Conservation (phyloP, 106 monocot species). For the Ottelia alismoides region DNA sequence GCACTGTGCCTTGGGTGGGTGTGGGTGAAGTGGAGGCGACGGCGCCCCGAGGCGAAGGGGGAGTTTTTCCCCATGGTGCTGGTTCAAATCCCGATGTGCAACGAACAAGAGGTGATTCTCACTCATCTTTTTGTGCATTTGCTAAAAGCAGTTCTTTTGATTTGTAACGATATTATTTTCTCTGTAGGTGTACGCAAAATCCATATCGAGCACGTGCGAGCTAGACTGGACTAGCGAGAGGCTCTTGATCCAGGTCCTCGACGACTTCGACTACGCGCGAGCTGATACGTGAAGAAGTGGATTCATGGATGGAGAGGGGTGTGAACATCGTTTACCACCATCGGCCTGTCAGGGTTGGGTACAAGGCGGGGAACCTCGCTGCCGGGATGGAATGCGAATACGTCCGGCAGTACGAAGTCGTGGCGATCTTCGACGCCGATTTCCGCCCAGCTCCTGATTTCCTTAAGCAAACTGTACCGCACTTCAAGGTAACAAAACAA, state of each 20-base stretch:
- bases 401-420: conserved; percentile 42
- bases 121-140: no score
- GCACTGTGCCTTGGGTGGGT: conserved; percentile 42
- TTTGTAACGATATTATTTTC: no score
- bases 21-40: conserved; percentile 24
- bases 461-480: conserved; percentile 47
- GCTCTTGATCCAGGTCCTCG: conserved; percentile 52
- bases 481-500: conserved; percentile 69
- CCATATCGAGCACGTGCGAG: conserved; percentile 45
- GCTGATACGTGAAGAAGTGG: conserved; percentile 36
- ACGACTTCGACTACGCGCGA: conserved; percentile 45
- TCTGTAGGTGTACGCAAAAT: conserved; percentile 56
- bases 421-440: conserved; percentile 52
- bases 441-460: conserved; percentile 51
- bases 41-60: conserved; percentile 26
- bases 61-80: no score
- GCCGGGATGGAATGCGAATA: conserved; percentile 58
- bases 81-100: conserved; percentile 74
- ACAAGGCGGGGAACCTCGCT: conserved; percentile 54
- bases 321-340: conserved; percentile 46
- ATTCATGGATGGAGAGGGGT: conserved; percentile 36
- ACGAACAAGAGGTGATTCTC: conserved; percentile 5
- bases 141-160: no score
- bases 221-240: conserved; percentile 48
- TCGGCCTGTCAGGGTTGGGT: conserved; percentile 41